phyloP scores from a whole-genome alignment of 495 filamentous ascomycete species.

The Penicillium maclennaniae region DNA sequence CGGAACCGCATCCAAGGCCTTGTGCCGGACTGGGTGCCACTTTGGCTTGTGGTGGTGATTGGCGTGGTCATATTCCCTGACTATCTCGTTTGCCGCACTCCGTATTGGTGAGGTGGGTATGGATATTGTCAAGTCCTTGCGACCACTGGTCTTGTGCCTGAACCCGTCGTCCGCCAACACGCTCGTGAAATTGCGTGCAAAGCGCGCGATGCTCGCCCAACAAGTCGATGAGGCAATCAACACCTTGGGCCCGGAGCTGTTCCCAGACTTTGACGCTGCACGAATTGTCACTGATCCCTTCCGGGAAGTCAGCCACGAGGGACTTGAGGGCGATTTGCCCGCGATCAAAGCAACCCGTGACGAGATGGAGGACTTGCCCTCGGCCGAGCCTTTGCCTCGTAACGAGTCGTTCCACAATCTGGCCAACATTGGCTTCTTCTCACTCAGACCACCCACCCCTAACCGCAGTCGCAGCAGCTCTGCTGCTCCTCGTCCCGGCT shows the following conservation, averaged over 20 bases:
- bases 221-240: conserved; percentile 92
- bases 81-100: conserved; percentile 88
- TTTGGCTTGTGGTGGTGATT: conserved; percentile 68
- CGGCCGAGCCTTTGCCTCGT: conserved; percentile 59
- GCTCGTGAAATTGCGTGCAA: conserved; percentile 70
- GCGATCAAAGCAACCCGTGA: conserved; percentile 23
- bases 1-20: conserved; percentile 74
- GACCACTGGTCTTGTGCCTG: conserved; percentile 83
- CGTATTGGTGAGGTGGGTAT: conserved; percentile 96
- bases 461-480: conserved; percentile 61
- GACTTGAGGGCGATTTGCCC: conserved; percentile 12
- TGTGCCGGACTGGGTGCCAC: conserved; percentile 73
- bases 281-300: conserved; percentile 70
- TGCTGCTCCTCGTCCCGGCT: conserved; percentile 53
- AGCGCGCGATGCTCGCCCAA: conserved; percentile 67
- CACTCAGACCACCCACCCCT: conserved; percentile 73
- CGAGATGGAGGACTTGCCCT: conserved; percentile 27
- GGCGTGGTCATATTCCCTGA: conserved; percentile 78
- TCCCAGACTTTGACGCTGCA: conserved; percentile 86
- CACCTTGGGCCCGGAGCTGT: conserved; percentile 91
- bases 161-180: conserved; percentile 81
- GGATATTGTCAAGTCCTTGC: conserved; percentile 95
- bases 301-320: conserved; percentile 32
- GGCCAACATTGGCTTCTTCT: conserved; percentile 80
- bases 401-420: conserved; percentile 94